Evolutionary conservation across 768 basidiomycete genomes (phyloP), one percentile per base, ranked within the genome.

Genomic region (Cystobasidiopsis lactophilus): DNA sequence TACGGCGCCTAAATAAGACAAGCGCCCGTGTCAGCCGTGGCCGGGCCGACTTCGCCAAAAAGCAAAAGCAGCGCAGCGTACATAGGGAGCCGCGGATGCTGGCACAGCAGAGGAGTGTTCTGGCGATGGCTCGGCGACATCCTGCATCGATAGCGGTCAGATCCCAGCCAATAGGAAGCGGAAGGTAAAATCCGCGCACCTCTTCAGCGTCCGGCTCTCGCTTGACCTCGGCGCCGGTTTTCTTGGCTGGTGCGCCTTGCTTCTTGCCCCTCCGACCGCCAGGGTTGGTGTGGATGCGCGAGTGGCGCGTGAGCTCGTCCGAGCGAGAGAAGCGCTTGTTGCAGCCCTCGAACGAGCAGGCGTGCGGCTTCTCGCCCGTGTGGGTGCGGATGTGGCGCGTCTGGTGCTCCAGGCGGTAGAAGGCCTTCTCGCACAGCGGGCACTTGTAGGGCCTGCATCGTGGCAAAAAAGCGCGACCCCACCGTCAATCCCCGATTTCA

Each of bases 361-460:
- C 74, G 62, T 95, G 95, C 2, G 91, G 91, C 61, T 93, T 95
- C 69, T 98, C 91, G 63, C 91, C 91, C 0, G 91, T 98, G 67
- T 98, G 91, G 0, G 89, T 98, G 55, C 91, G 81, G 51, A 95
- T 93, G 64, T 98, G 91, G 57, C 91, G 80, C 19, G 91, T 98
- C 85, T 96, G 66, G 49, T 98, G 91, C 66, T 98, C 91, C 23
- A 96, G 76, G 52, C 91, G 73, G 63, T 83, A 88, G 68, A 98
- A 98, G 0, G 91, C 86, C n/a, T 86, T 74, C 26, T 84, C 85
- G 64, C 91, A 98, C 29, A 84, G 74, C 2, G 91, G 91, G 66
- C 91, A 98, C 65, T 95, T 96, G 77, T 95, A 98, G 0, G 91
- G 91, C 23, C 59, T 60, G n/a, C n/a, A n/a, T n/a, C n/a, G n/a